Conservation (phyloP, 208 protist genomes). For the Wallacemonas sp. region DNA sequence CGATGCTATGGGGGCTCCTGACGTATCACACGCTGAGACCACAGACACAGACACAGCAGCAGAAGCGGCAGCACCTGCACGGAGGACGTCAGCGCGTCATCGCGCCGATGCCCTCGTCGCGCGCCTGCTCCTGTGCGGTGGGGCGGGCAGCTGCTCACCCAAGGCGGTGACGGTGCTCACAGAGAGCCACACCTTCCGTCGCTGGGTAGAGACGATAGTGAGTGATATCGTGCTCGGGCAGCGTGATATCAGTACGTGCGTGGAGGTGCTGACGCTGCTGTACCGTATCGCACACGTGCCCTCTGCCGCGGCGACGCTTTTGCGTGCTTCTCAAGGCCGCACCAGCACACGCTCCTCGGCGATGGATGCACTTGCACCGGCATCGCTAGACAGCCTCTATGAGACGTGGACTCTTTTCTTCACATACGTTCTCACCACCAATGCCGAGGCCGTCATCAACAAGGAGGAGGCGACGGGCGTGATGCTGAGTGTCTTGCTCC, state of each 20-base stretch:
- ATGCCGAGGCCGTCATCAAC: conserved; percentile 7
- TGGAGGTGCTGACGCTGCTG: conserved; percentile 42
- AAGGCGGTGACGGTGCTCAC: conserved; percentile 16
- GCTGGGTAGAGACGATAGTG: conserved; percentile 27
- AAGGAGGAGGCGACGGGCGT: conserved; percentile 23
- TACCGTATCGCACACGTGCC: conserved; percentile 33
- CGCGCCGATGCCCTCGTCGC: background rate
- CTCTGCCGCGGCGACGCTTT: conserved; percentile 6
- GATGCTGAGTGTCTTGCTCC: conserved; percentile 30
- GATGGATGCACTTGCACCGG: background rate
- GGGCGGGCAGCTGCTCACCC: conserved; percentile 3
- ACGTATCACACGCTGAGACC: background rate
- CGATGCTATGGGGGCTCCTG: background rate
- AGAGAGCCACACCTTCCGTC: conserved; percentile 32
- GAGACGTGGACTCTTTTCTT: conserved; percentile 50
- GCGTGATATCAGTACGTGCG: conserved; percentile 17
- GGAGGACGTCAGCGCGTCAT: too few species aligned
- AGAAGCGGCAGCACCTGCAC: too few species aligned
- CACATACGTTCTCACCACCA: conserved; percentile 22
- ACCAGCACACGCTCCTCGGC: background rate
- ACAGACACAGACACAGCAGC: background rate
- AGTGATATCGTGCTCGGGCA: conserved; percentile 34
- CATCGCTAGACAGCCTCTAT: conserved; percentile 19
- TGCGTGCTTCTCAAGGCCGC: background rate
- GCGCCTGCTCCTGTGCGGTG: conserved; percentile 41